Conservation (phyloP, 2,329 filamentous ascomycete genomes). For the Microdochium nivale region DNA sequence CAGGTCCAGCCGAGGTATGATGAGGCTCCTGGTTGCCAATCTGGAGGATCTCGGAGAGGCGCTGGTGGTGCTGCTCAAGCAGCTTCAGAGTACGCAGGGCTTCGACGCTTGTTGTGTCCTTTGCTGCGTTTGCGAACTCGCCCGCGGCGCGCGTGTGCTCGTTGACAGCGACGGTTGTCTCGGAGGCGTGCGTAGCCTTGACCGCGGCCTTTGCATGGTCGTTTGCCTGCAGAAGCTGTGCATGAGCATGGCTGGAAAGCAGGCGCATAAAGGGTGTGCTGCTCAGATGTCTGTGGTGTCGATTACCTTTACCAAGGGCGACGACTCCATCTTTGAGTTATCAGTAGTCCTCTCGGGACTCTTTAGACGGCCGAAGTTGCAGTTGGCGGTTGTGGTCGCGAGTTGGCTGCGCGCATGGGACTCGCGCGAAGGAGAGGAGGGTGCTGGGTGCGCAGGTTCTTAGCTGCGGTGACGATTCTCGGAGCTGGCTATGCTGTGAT, state of each 20-base stretch:
- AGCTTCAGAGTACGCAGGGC: conserved; percentile 77
- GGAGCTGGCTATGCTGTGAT: too few species aligned
- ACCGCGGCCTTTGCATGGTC: conserved; percentile 82
- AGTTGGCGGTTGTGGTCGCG: neutral
- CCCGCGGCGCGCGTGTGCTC: conserved; percentile 83
- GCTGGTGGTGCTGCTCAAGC: conserved; percentile 80
- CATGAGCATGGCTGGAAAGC: neutral
- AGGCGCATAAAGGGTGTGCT: too few species aligned
- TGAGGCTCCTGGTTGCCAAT: conserved; percentile 50
- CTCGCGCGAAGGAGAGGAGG: too few species aligned
- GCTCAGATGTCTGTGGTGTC: neutral
- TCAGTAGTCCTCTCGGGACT: too few species aligned
- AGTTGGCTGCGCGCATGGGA: too few species aligned
- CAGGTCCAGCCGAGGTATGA: conserved; percentile 23
- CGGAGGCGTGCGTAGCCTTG: conserved; percentile 61
- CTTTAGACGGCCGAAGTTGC: too few species aligned
- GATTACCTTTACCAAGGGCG: conserved; percentile 56
- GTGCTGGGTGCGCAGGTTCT: too few species aligned
- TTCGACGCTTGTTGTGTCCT: conserved; percentile 57
- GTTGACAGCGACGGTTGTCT: conserved; percentile 74
- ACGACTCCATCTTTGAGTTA: conserved; percentile 51
- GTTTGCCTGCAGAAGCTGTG: conserved; percentile 53
- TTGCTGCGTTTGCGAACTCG: conserved; percentile 80
- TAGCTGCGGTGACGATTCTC: too few species aligned
- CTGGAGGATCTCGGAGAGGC: conserved; percentile 73